Base-by-base conservation (phyloP, 1,284 basidiomycete genomes). In the Ustilago tritici region DNA sequence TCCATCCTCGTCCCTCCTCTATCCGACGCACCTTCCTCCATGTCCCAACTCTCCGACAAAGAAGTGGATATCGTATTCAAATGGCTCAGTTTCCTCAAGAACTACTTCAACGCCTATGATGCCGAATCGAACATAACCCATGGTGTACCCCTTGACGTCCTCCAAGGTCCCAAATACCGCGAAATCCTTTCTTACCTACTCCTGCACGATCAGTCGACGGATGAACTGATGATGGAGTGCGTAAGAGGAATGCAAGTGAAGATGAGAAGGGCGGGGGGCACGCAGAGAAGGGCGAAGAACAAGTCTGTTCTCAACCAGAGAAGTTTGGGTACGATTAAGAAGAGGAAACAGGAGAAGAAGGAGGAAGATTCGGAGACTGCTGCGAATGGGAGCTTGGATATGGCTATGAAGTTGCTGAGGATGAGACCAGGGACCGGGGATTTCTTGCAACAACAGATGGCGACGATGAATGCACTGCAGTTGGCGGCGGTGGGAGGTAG, bases 61-160 rank as follows among this genome's bases (percentile, higher is more conserved):
- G 96, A 98, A 88, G 93, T 98, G 34, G 96, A 98, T 84, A 93
- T 99, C 64, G 96, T 95, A 11, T 95, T 98, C 88, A 97, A 95
- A 85, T 99, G 97, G 97, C 87, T 98, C 58, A 95, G 94, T 28
- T 71, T 57, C 64, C 58, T 99, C 83, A 90, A 93, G 62, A 94
- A 96, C 86, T 99, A 95, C 88, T 98, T 98, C 88, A 92, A 97
- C 85, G 95, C 94, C 11, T 93, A 91, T 43, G 97, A 97, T 8
- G 93, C 97, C 85, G 93, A 94, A 17, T 92, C 92, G 15, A 91
- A 89, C 6, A 57, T 76, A 23, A 81, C 73, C 15, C 78, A 84
- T 46, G 84, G 84, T 56, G 87, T 98, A 11, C 91, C 95, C 0
- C 88, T 96, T 50, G 93, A 94, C 84, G 89, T 91, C 15, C 88